Evolutionary conservation across 78 protist species (phyloP).

Genomic region (Chrysochromulina tobinii): DNA sequence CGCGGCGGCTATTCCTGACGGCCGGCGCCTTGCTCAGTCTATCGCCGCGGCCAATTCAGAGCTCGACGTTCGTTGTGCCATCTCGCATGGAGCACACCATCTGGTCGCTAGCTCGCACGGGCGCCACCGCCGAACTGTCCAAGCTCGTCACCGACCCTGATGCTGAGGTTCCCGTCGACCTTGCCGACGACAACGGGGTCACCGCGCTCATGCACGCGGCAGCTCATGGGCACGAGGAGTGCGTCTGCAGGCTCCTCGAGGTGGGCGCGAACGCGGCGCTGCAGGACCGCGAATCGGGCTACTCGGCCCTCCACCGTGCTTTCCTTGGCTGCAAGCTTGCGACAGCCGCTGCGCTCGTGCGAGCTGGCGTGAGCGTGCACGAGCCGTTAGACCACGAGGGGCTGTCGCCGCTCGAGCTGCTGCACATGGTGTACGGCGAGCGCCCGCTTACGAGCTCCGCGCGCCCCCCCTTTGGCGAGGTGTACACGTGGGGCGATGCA

Average conservation of each 20-base stretch:
- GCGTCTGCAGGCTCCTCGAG: background rate
- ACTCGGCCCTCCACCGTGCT: constrained; percentile 7
- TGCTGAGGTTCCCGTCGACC: background rate
- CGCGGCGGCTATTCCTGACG: too few relatives aligned
- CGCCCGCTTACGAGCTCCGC: too few relatives aligned
- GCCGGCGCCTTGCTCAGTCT: too few relatives aligned
- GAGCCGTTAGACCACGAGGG: constrained; percentile 18
- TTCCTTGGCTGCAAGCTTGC: background rate
- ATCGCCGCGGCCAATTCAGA: too few relatives aligned
- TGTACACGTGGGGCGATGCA: background rate
- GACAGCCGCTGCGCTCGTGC: background rate
- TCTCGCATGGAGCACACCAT: too few relatives aligned
- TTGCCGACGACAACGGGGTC: background rate
- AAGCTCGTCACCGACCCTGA: too few relatives aligned
- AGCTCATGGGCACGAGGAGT: background rate
- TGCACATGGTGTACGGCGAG: background rate
- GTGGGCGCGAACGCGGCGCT: background rate
- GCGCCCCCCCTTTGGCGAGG: background rate
- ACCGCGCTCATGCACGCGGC: constrained; percentile 2
- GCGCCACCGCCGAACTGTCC: too few relatives aligned
- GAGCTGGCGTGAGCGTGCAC: background rate
- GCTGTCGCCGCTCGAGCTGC: background rate
- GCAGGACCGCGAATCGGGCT: constrained; percentile 11
- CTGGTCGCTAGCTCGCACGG: too few relatives aligned
- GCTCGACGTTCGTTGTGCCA: too few relatives aligned